These are phyloP conservation scores for Suhomyces vadensis DNA, from an alignment of 805 yeast genomes.

Conservation along the genomic window DNA sequence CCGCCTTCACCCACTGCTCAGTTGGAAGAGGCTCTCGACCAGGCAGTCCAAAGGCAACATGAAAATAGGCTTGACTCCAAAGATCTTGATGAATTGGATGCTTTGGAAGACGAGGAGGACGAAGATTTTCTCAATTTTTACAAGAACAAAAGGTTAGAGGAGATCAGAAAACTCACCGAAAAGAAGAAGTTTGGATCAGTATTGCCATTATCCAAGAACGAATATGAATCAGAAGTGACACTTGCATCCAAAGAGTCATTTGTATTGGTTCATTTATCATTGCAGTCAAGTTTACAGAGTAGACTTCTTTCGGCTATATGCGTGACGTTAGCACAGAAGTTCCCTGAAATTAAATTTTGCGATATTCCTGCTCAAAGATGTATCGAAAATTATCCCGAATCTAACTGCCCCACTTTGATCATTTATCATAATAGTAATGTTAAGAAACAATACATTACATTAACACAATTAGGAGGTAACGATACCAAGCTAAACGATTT, in stretches of 20 bases:
- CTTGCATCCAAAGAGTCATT: slow-evolving; percentile 65
- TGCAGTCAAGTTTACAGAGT: slow-evolving; percentile 69
- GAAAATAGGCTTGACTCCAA: slow-evolving; percentile 79
- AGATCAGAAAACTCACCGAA: slow-evolving; percentile 60
- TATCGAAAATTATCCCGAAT: slow-evolving; percentile 87
- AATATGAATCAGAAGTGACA: slow-evolving; percentile 83
- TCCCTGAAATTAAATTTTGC: slow-evolving; percentile 82
- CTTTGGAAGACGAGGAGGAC: slow-evolving; percentile 87
- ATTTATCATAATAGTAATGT: slow-evolving; percentile 80
- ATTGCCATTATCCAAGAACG: slow-evolving; percentile 79
- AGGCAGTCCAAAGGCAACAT: slow-evolving; percentile 76
- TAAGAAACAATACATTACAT: slow-evolving; percentile 75
- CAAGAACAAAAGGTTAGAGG: slow-evolving; percentile 74
- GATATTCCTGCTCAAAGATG: slow-evolving; percentile 92
- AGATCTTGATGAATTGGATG: slow-evolving; percentile 80
- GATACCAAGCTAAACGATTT: slow-evolving; percentile 68
- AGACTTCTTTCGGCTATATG: slow-evolving; percentile 66
- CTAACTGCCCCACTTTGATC: slow-evolving; percentile 87
- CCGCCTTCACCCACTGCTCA: slow-evolving; percentile 87
- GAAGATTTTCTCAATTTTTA: slow-evolving; percentile 84
- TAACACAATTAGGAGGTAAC: slow-evolving; percentile 82
- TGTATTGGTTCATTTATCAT: slow-evolving; percentile 78
- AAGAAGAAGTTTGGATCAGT: slow-evolving; percentile 73
- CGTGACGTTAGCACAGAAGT: slow-evolving; percentile 59
- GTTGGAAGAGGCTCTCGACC: slow-evolving; percentile 83